phyloP scores from a whole-genome alignment of 768 basidiomycete species.

The Psilocybe cubensis region DNA sequence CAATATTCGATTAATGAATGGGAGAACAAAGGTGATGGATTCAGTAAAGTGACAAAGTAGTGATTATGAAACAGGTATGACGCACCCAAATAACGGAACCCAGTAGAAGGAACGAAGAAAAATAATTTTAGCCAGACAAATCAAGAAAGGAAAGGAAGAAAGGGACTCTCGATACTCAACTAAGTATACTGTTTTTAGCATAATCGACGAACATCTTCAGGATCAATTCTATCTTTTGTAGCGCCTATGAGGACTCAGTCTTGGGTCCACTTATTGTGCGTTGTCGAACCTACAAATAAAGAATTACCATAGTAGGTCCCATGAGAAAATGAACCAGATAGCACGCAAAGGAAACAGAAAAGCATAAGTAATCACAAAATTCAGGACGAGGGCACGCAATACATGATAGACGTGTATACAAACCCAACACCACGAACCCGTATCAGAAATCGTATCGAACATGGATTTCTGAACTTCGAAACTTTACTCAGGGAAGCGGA shows the following conservation, averaged over 20 bases:
- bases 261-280: conserved; percentile 38
- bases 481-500: conserved; percentile 73
- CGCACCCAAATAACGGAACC: conserved; percentile 66
- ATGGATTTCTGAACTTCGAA: conserved; percentile 74
- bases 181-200: conserved; percentile 49
- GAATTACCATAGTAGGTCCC: conserved; percentile 15
- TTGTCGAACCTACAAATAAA: conserved; percentile 39
- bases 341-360: conserved; percentile 6
- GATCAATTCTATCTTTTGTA: conserved; percentile 45
- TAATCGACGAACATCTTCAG: conserved; percentile 51
- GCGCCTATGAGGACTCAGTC: conserved; percentile 45
- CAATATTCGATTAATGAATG: conserved; percentile 71
- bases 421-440: conserved; percentile 82
- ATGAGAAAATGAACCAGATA: conserved; percentile 5
- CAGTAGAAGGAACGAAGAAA: conserved; percentile 36
- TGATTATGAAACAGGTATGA: conserved; percentile 10
- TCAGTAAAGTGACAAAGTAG: not conserved
- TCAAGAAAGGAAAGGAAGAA: conserved; percentile 7
- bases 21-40: conserved; percentile 5
- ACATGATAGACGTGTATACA: conserved; percentile 76
- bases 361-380: conserved; percentile 51
- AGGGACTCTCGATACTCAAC: conserved; percentile 30
- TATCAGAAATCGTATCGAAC: conserved; percentile 80
- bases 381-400: conserved; percentile 66
- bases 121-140: conserved; percentile 9